These are phyloP conservation scores for Orbilia blumenaviensis DNA, from an alignment of 2,329 filamentous ascomycete genomes.

Conservation along the genomic window DNA sequence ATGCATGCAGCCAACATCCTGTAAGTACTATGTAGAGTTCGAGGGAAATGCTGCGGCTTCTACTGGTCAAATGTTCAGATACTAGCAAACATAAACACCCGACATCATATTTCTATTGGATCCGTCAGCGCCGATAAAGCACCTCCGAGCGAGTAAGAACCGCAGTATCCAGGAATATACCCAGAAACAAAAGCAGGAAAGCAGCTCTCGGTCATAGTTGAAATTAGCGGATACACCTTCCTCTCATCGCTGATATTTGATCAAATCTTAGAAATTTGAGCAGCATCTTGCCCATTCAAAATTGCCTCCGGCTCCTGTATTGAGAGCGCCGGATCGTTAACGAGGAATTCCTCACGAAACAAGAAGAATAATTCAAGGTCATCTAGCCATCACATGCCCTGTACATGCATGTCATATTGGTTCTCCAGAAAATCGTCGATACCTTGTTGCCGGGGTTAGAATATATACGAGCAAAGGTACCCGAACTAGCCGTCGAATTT, in stretches of 20 bases:
- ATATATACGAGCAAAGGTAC: conserved; percentile 45
- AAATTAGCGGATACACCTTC: conserved; percentile 52
- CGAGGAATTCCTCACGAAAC: conserved; percentile 49
- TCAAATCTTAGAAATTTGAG: conserved; percentile 45
- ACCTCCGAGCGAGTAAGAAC: conserved; percentile 24
- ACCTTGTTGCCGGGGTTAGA: conserved; percentile 29
- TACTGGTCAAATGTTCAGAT: conserved; percentile 21
- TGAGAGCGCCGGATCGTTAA: conserved; percentile 38
- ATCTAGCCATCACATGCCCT: conserved; percentile 50
- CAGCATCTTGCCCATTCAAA: conserved; percentile 22
- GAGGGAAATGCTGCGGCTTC: conserved; percentile 24
- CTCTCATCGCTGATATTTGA: conserved; percentile 31
- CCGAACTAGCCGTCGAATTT: conserved; percentile 53
- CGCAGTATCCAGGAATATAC: conserved; percentile 17
- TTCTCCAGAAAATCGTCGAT: conserved; percentile 13
- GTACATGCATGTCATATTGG: conserved; percentile 51
- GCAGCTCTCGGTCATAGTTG: conserved; percentile 6
- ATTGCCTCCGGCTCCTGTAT: conserved; percentile 41
- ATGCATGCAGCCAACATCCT: conserved; percentile 48
- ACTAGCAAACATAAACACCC: conserved; percentile 19
- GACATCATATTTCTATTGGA: conserved; percentile 20
- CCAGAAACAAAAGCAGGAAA: conserved; percentile 11
- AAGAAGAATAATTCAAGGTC: conserved; percentile 15
- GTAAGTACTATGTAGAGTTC: no score
- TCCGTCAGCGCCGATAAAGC: not conserved